phyloP scores from a whole-genome alignment of 257 asterid species.

The Solanum ossicruentum region DNA sequence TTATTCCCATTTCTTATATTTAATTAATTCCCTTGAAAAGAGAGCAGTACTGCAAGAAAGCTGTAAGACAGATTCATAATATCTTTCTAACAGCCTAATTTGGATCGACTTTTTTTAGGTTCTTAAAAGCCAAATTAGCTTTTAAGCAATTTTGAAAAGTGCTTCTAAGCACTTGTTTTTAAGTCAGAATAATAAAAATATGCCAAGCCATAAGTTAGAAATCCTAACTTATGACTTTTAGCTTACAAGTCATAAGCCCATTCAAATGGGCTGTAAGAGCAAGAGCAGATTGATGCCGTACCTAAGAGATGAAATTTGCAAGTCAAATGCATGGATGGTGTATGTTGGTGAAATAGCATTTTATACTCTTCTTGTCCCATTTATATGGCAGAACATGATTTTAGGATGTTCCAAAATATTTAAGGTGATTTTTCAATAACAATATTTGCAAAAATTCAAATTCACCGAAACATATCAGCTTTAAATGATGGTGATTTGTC shows the following conservation, averaged over 20 bases:
- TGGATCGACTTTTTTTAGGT: not conserved
- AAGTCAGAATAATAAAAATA: not conserved
- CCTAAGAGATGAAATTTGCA: not conserved
- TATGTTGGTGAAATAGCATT: not conserved
- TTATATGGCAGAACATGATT: not conserved
- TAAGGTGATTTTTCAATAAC: not conserved
- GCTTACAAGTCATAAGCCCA: not conserved
- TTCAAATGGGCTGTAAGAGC: not conserved
- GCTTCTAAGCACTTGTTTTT: not conserved
- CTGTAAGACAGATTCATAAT: not conserved
- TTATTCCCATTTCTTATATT: too few relatives aligned
- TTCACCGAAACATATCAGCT: not conserved
- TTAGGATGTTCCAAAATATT: not conserved
- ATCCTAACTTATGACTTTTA: not conserved
- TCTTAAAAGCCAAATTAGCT: not conserved
- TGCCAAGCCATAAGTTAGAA: not conserved
- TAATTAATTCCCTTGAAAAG: too few relatives aligned
- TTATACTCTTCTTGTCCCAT: not conserved
- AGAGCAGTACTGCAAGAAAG: too few relatives aligned
- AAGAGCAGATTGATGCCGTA: not conserved
- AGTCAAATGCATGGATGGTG: not conserved
- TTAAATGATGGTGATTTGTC: not conserved
- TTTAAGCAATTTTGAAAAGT: not conserved
- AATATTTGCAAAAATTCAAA: not conserved
- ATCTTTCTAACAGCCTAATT: not conserved